These are phyloP conservation scores for Westerdykella ornata DNA, from an alignment of 2,329 filamentous ascomycete genomes.

Conservation along the genomic window DNA sequence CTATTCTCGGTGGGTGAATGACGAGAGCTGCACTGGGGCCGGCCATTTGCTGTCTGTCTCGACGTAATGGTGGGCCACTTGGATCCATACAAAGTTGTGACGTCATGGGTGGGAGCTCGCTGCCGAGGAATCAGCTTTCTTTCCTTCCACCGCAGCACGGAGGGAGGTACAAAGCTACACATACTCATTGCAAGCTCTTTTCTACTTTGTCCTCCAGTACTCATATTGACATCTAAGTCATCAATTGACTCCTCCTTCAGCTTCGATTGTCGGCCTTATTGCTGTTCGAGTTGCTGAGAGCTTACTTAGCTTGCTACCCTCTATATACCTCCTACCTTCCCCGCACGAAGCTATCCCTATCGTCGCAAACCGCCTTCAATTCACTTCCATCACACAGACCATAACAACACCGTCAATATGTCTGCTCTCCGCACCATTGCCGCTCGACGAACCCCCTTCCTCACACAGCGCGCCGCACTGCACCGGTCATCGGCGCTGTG, in stretches of 20 bases:
- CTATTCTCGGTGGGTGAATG: too few species aligned
- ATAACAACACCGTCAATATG: constrained; percentile 16
- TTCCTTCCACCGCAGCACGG: too few species aligned
- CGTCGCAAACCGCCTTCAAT: not conserved
- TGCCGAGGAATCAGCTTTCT: not conserved
- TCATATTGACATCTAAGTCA: not conserved
- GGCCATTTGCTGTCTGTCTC: not conserved
- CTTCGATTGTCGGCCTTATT: too few species aligned
- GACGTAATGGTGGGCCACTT: constrained; percentile 4
- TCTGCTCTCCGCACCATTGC: constrained; percentile 28
- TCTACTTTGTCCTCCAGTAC: not conserved
- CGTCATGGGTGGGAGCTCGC: constrained; percentile 2
- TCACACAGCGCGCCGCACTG: constrained; percentile 35
- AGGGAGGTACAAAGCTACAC: too few species aligned
- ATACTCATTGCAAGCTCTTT: not conserved
- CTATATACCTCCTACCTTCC: not conserved
- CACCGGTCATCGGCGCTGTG: constrained; percentile 32
- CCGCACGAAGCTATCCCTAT: not conserved
- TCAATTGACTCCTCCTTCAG: not conserved
- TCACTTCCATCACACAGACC: not conserved
- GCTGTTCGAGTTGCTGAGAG: too few species aligned
- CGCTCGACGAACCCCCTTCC: constrained; percentile 25
- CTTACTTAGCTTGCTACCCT: not conserved
- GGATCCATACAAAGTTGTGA: not conserved
- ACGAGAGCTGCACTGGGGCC: too few species aligned